phyloP scores from a whole-genome alignment of 1,139 yeast genomes.

The Blastobotrys raffinosifermentans region DNA sequence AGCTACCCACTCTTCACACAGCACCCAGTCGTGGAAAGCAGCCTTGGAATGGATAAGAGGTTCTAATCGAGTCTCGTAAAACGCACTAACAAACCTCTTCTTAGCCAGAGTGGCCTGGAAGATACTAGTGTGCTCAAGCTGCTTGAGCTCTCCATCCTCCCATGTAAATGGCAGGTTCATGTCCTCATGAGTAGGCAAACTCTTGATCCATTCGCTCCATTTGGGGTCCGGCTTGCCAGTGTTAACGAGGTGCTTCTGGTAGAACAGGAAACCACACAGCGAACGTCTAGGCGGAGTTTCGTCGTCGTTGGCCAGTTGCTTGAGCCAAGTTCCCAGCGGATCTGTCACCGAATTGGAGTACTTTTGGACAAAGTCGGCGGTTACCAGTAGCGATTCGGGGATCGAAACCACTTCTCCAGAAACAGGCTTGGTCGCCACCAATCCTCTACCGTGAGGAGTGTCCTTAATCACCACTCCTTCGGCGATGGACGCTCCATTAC shows the following conservation, averaged over 20 bases:
- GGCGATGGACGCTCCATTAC: background rate
- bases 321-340: constrained; percentile 15
- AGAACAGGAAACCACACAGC: constrained; percentile 20
- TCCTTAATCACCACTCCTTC: background rate
- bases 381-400: constrained; percentile 20
- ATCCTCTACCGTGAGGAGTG: background rate
- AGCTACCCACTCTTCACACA: constrained; percentile 32
- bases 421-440: background rate
- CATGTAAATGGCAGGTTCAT: constrained; percentile 31
- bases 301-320: constrained; percentile 13
- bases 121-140: constrained; percentile 26
- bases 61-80: constrained; percentile 22
- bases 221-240: constrained; percentile 20
- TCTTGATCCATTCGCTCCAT: constrained; percentile 21
- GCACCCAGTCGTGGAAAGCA: constrained; percentile 24
- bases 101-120: constrained; percentile 29
- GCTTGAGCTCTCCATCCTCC: constrained; percentile 25
- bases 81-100: constrained; percentile 20
- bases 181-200: constrained; percentile 25
- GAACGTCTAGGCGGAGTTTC: constrained; percentile 20
- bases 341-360: constrained; percentile 17
- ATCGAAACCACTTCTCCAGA: constrained; percentile 15
- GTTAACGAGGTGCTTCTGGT: constrained; percentile 18
- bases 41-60: constrained; percentile 17
- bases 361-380: constrained; percentile 14